Evolutionary conservation across 176 grass and related monocot genomes (phyloP), one percentile per base, ranked within the genome.

Genomic region (Bolboschoenus planiculmis): DNA sequence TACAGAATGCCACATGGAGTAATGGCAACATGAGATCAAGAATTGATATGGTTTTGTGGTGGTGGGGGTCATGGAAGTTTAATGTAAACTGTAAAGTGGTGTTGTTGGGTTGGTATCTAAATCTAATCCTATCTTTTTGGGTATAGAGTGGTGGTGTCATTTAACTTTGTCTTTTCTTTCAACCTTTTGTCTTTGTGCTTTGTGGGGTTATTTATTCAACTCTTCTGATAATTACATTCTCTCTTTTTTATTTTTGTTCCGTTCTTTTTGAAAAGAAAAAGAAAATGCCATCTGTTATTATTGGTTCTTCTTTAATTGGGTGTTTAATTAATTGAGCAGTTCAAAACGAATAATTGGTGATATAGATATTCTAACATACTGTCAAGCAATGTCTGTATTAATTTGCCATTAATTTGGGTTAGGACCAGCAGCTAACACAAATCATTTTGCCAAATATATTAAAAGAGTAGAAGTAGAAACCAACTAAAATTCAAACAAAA

Each of bases 201-300:
- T n/a, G n/a, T n/a, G 79, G 79, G 79, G 39, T 50, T 81, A 82
- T 82, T 50, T 81, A 82, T 82, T 58, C 59, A 82, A 64, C 79
- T 47, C 42, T 64, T 48, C 31, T 62, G 11, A 62, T 82, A 10
- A 42, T 82, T 59, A 44, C 39, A 59, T 54, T 79, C 57, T 9
- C 2, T 42, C 43, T 15, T 79, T 29, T 3, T 6, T 43, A 29
- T 60, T 80, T 4, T n/a, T n/a, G n/a, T n/a, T n/a, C n/a, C n/a
- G n/a, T n/a, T n/a, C n/a, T n/a, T n/a, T n/a, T n/a, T n/a, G n/a
- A n/a, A n/a, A n/a, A n/a, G n/a, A 39, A 46, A 81, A 15, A 15
- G n/a, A 35, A 61, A 78, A 42, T 40, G 21, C 58, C 24, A 63
- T 44, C 57, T 48, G 37, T 63, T 48, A 63, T 79, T 55, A 24